phyloP scores from a whole-genome alignment of 345 rosid genomes.

The Eucalyptus pauciflora region DNA sequence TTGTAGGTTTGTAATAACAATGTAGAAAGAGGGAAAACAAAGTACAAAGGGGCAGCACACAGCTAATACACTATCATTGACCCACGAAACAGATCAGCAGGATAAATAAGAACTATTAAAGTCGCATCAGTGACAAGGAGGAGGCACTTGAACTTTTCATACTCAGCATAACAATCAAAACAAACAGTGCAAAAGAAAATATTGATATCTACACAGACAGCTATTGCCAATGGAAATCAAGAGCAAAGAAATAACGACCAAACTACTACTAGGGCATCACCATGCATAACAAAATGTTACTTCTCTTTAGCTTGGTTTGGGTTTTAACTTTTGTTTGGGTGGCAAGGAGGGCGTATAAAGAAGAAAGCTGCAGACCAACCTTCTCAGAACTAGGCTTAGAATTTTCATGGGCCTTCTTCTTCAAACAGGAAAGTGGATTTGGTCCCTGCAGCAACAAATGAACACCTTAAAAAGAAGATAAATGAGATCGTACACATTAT shows the following conservation, averaged over 20 bases:
- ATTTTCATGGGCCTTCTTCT: conserved; percentile 39
- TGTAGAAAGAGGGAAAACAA: not conserved
- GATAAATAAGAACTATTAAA: not conserved
- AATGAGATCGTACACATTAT: not conserved
- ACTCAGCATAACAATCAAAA: not conserved
- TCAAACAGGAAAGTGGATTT: conserved; percentile 77
- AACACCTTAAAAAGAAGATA: not conserved
- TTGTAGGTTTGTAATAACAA: not conserved
- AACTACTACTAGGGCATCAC: not conserved
- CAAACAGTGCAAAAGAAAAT: not conserved
- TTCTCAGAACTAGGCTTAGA: conserved; percentile 7
- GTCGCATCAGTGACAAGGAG: not conserved
- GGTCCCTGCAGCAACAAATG: conserved; percentile 48
- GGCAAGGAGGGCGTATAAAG: not conserved
- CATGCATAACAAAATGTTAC: not conserved
- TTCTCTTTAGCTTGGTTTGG: not conserved
- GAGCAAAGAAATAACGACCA: not conserved
- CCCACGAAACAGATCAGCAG: not conserved
- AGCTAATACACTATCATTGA: not conserved
- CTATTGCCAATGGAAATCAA: not conserved
- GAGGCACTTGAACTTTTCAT: not conserved
- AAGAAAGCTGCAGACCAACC: conserved; percentile 16
- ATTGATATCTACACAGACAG: not conserved
- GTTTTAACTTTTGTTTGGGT: not conserved
- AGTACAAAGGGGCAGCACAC: not conserved